Evolutionary conservation across 2,329 filamentous ascomycete species (phyloP).

Genomic region (Colletotrichum noveboracense): DNA sequence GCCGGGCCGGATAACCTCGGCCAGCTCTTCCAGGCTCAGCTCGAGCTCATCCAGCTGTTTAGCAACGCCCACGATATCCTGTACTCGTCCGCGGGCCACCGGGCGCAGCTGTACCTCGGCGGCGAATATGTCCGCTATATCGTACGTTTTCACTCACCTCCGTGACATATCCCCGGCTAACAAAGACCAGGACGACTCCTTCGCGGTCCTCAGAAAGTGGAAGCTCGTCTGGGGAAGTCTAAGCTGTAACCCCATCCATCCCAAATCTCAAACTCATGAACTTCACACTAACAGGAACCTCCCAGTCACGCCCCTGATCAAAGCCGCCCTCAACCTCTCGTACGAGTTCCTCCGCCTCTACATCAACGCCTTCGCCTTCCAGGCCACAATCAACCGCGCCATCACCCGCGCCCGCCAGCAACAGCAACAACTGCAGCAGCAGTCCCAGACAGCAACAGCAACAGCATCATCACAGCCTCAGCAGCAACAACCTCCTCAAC

Average conservation of each 20-base stretch:
- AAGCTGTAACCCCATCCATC: constrained; percentile 52
- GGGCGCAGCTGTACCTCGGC: constrained; percentile 72
- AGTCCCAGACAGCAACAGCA: neutral
- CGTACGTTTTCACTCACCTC: constrained; percentile 20
- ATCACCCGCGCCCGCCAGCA: constrained; percentile 29
- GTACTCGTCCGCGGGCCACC: constrained; percentile 73
- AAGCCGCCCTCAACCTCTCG: constrained; percentile 70
- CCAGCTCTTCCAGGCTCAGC: constrained; percentile 71
- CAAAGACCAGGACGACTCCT: constrained; percentile 63
- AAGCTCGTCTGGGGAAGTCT: constrained; percentile 73
- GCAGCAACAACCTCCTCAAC: neutral
- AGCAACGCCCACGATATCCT: constrained; percentile 77
- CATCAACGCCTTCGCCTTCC: constrained; percentile 78
- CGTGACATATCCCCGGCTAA: neutral
- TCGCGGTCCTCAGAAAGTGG: constrained; percentile 72
- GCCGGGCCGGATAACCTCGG: constrained; percentile 71
- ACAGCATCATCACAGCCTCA: neutral
- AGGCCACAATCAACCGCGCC: constrained; percentile 66
- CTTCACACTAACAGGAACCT: neutral
- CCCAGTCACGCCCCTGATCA: constrained; percentile 64
- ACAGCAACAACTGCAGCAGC: neutral
- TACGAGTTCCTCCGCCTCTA: constrained; percentile 77
- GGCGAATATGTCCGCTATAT: constrained; percentile 79
- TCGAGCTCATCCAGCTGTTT: constrained; percentile 75
- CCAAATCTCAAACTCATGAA: neutral